Base-by-base conservation (phyloP, 192 early-diverging fungal species). In the Backusella parvicylindrica region DNA sequence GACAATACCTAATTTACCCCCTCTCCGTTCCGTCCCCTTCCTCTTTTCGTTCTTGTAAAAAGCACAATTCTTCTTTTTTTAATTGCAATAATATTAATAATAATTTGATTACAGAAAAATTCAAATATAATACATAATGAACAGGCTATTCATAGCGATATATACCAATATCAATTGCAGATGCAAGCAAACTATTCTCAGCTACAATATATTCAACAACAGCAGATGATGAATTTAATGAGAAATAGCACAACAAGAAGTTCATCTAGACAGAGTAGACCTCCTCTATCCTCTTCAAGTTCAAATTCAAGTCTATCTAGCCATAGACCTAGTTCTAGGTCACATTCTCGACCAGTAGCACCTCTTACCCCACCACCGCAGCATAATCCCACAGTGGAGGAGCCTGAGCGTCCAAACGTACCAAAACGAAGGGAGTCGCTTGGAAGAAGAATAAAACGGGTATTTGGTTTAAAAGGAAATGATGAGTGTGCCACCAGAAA, bases 131-230 rank as follows among this genome's bases (percentile, higher is more conserved):
- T 60, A 18, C 40, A 30, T 38, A 70, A 32, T 32, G 68, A 70
- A 18, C 40, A 28, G 41, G 7, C 16, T 43, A 37, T 70, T 15
- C 68, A 70, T 13, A 68, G 21, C 26, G 37, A 40, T 23, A 3
- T 68, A 68, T 68, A 68, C 60, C 64, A 66, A 30, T 35, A 66
- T 70, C 21, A 70, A 43, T 11, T 43, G 41, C 68, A 70, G 26
- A 41, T 70, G 16, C 40, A 70, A 31, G 38, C 68, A 47, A 70
- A 28, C 18, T 70, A 70, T 47, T 70, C 30, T 21, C 68, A 70
- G 2, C 40, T 70, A 30, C 68, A 70, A 11, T 70, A 70, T 16
- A 3, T 70, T 35, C 68, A 70, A 6, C 68, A 70, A 15, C 37
- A 47, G 7, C 68, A 70, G 37, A 70, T 70, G 68, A 26, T 47